Base-by-base conservation (phyloP, 177 flowering plant genomes). In the Vitis hybrid region DNA sequence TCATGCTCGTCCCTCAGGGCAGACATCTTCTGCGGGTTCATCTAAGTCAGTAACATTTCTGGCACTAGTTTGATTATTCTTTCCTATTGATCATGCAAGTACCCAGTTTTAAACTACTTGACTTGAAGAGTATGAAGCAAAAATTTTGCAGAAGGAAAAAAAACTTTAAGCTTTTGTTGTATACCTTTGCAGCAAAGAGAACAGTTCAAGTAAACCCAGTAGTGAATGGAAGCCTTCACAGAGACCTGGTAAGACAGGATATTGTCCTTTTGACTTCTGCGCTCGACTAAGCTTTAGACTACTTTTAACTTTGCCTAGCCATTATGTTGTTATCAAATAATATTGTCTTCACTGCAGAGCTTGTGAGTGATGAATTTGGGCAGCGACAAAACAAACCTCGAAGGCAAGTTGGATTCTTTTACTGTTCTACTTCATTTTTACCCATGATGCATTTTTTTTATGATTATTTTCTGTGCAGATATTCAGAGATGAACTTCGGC, bases 331-430 rank as follows among this genome's bases (percentile, higher is more conserved):
- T 1, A 11, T 5, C 63, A 16, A 57, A 71, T 29, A 29, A 18
- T 63, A 11, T 59, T 73, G 31, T 67, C 11, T 49, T 63, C 51
- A 73, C 20, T 62, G 39, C 84, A 91, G 99, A 90, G 77, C 78
- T 76, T 74, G 85, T 71, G 55, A 85, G 67, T 71, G 97, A 92
- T 72, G 99, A 93, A 68, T 83, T 78, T 76, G 91, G 88, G 59
- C 97, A 91, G 65, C 80, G 95, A 59, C 98, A 92, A 75, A 94
- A 90, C 76, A 94, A 91, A 81, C 87, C 97, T 77, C 97, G 98
- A 76, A 91, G 98, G 98, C 72, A 81, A 81, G 87, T 88, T 26
- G 3, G 57, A 51, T 22, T 65, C 52, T 26, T 72, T 20, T 64
- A 39, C 2, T 63, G 29, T 64, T 56, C 20, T 19, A 22, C 14